Percentiles rank a stretch among this genome's conserved stretches.
phyloP scores from a whole-genome alignment of 2,329 filamentous ascomycete species.

The Leptodontidium sp. region DNA sequence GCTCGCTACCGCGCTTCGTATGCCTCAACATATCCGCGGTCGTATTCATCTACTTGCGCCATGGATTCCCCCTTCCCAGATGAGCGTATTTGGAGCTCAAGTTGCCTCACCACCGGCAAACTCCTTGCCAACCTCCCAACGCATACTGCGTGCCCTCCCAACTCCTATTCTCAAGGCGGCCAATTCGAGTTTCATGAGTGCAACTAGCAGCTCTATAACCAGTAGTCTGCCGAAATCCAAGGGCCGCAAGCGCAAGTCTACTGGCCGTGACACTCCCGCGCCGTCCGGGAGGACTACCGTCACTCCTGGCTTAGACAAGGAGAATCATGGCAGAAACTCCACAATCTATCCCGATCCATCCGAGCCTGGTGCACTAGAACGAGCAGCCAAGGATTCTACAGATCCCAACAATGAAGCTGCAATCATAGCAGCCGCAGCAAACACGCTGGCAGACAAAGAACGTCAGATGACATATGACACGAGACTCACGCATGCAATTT shows the following conservation, averaged over 20 bases:
- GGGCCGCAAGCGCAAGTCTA: conserved; percentile 67
- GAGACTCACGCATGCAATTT: conserved; percentile 90
- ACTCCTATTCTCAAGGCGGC: conserved; percentile 92
- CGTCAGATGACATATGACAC: conserved; percentile 81
- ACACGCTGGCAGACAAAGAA: conserved; percentile 73
- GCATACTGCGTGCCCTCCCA: conserved; percentile 87
- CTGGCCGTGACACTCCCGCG: conserved; percentile 50
- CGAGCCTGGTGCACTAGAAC: conserved; percentile 39
- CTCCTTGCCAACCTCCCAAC: conserved; percentile 89
- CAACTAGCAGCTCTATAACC: conserved; percentile 86
- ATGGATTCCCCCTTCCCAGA: conserved; percentile 96
- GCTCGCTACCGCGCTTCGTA: conserved; percentile 89
- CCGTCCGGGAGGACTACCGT: conserved; percentile 49
- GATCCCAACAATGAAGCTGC: conserved; percentile 46
- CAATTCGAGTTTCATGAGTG: conserved; percentile 94
- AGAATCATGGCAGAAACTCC: conserved; percentile 44
- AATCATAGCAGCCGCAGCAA: conserved; percentile 59
- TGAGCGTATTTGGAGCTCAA: conserved; percentile 78
- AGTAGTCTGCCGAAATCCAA: conserved; percentile 76
- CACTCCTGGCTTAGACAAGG: conserved; percentile 46
- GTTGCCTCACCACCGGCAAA: conserved; percentile 81
- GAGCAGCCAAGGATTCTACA: conserved; percentile 39
- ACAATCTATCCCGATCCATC: conserved; percentile 44
- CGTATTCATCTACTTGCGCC: conserved; percentile 93
- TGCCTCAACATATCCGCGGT: conserved; percentile 94